These are phyloP conservation scores for Shiraia sp. DNA, from an alignment of 2,329 filamentous ascomycete genomes.

Conservation along the genomic window DNA sequence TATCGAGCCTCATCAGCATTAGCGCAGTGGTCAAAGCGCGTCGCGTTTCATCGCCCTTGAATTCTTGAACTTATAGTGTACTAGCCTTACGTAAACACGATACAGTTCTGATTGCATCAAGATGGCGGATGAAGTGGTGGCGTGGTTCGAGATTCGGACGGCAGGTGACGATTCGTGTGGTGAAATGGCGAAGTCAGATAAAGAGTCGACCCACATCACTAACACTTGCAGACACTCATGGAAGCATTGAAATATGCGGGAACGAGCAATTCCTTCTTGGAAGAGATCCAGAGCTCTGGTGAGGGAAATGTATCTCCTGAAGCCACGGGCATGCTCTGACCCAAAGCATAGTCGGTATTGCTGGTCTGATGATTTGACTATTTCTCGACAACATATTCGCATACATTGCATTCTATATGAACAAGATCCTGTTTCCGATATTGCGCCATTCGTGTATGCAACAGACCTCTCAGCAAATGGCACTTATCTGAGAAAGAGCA, in stretches of 20 bases:
- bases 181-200: constrained; percentile 10
- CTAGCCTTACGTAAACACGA: constrained; percentile 1
- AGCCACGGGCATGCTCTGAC: constrained; percentile 19
- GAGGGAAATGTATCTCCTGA: constrained; percentile 12
- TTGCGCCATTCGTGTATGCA: constrained; percentile 53
- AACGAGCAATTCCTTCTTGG: constrained; percentile 44
- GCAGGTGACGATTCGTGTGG: constrained; percentile 17
- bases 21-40: constrained; percentile 5
- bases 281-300: constrained; percentile 39
- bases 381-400: constrained; percentile 53
- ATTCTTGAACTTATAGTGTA: constrained; percentile 1
- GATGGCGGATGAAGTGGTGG: constrained; percentile 34
- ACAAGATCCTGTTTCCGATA: constrained; percentile 34
- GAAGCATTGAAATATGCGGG: constrained; percentile 34
- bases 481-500: constrained; percentile 41
- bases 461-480: constrained; percentile 52
- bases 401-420: constrained; percentile 54
- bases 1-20: constrained; percentile 3
- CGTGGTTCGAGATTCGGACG: constrained; percentile 29
- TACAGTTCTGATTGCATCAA: constrained; percentile 6
- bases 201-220: constrained; percentile 12
- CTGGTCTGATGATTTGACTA: constrained; percentile 37
- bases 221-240: constrained; percentile 27
- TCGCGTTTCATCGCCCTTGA: no score
- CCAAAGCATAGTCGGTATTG: constrained; percentile 26